These are phyloP conservation scores for Blastomyces percursus DNA, from an alignment of 2,329 filamentous ascomycete species.

Conservation along the genomic window DNA sequence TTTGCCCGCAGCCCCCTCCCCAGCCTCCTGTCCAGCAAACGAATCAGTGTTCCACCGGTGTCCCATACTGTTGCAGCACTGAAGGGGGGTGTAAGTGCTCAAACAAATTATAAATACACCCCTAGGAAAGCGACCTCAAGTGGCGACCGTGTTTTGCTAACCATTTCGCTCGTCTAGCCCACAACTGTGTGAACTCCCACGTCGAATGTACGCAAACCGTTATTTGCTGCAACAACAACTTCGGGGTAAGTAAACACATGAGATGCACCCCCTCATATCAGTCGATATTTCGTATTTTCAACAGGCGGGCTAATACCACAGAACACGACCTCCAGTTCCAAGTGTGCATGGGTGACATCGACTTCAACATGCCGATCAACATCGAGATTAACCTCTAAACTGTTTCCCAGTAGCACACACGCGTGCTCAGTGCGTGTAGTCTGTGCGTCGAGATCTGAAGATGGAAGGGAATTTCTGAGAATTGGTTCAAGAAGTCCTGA, in stretches of 20 bases:
- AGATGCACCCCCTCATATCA: not conserved
- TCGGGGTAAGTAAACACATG: conserved; percentile 9
- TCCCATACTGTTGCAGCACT: conserved; percentile 11
- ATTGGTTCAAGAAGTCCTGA: not conserved
- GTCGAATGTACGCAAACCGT: conserved; percentile 11
- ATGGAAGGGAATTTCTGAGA: not conserved
- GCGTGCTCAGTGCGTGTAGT: not conserved
- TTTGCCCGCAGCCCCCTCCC: not conserved
- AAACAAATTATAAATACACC: not conserved
- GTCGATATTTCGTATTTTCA: not conserved
- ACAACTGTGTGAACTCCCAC: conserved; percentile 10
- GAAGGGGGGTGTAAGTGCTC: conserved; percentile 9
- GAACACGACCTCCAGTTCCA: conserved; percentile 7
- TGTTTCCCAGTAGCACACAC: not conserved
- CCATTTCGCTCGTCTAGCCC: not conserved
- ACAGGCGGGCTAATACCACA: not conserved
- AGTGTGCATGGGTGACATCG: conserved; percentile 14
- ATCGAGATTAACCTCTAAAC: conserved; percentile 11
- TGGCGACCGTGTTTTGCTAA: not conserved
- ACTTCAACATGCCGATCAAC: conserved; percentile 15
- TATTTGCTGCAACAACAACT: conserved; percentile 14
- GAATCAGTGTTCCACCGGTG: conserved; percentile 11
- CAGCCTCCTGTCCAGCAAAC: conserved; percentile 2
- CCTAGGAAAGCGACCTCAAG: not conserved
- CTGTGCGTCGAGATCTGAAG: not conserved